Evolutionary conservation across 306 rosid genomes (phyloP).

Genomic region (Crataegus laevigata): DNA sequence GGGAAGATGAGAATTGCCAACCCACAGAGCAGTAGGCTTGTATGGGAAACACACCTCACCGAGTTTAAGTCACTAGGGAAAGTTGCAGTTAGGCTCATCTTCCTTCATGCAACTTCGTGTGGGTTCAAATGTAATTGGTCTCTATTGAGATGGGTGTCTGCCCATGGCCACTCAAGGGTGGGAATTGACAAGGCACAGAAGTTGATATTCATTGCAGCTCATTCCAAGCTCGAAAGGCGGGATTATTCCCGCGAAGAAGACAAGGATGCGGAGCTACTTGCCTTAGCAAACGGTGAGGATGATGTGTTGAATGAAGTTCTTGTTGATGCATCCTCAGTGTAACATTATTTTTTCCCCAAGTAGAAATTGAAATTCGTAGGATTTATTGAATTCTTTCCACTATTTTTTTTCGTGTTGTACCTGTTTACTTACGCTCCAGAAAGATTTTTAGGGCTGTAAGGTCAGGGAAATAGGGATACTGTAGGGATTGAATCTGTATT

Average conservation of each 20-base stretch:
- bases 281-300: conserved; percentile 42
- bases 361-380: conserved; percentile 24
- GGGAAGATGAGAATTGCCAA: conserved; percentile 38
- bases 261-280: conserved; percentile 36
- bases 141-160: conserved; percentile 34
- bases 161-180: conserved; percentile 28
- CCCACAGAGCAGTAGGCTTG: conserved; percentile 46
- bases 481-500: conserved; percentile 35
- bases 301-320: conserved; percentile 30
- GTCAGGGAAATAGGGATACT: conserved; percentile 27
- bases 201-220: conserved; percentile 44
- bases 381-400: conserved; percentile 76
- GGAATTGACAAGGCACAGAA: conserved; percentile 37
- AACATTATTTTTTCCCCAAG: not conserved
- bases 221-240: conserved; percentile 38
- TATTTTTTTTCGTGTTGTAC: conserved; percentile 19
- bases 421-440: conserved; percentile 32
- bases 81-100: conserved; percentile 44
- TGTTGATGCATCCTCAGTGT: conserved; percentile 39
- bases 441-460: conserved; percentile 30
- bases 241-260: conserved; percentile 33
- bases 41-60: conserved; percentile 45
- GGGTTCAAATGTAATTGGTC: conserved; percentile 40
- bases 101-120: conserved; percentile 41
- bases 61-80: conserved; percentile 41